phyloP scores from a whole-genome alignment of 225 moss, liverwort and hornwort species.

The Takakia lepidozioides region DNA sequence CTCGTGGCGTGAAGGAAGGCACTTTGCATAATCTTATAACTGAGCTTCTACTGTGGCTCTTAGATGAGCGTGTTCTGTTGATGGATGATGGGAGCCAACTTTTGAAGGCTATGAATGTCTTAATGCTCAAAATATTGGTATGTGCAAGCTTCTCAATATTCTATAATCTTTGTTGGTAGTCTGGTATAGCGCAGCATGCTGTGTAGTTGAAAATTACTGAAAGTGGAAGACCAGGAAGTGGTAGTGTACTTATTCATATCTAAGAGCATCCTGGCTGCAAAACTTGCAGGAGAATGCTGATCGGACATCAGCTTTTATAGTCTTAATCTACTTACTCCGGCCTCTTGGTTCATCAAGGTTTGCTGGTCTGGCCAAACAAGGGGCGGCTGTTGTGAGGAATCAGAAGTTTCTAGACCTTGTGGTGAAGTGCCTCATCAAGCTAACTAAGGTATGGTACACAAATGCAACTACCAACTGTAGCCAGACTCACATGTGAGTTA shows the following conservation, averaged over 20 bases:
- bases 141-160: slow-evolving; percentile 2
- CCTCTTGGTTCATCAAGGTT: slow-evolving; percentile 53
- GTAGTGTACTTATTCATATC: no score
- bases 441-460: slow-evolving; percentile 87
- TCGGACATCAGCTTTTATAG: slow-evolving; percentile 91
- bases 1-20: slow-evolving; percentile 71
- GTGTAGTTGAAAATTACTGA: no score
- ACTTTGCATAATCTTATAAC: slow-evolving; percentile 88
- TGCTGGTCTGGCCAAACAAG: slow-evolving; percentile 28
- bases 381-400: slow-evolving; percentile 45
- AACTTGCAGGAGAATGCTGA: slow-evolving; percentile 76
- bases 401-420: slow-evolving; percentile 95
- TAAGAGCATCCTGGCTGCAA: no score
- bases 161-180: no score
- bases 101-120: slow-evolving; percentile 89
- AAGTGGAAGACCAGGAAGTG: no score
- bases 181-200: no score
- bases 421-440: slow-evolving; percentile 97
- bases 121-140: slow-evolving; percentile 93
- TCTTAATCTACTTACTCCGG: slow-evolving; percentile 81
- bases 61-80: slow-evolving; percentile 85
- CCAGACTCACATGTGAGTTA: no score
- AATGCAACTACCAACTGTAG: no score
- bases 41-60: slow-evolving; percentile 84
- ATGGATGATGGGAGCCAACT: slow-evolving; percentile 97